phyloP scores from a whole-genome alignment of 1,284 basidiomycete genomes.

The Puccinia hordei region DNA sequence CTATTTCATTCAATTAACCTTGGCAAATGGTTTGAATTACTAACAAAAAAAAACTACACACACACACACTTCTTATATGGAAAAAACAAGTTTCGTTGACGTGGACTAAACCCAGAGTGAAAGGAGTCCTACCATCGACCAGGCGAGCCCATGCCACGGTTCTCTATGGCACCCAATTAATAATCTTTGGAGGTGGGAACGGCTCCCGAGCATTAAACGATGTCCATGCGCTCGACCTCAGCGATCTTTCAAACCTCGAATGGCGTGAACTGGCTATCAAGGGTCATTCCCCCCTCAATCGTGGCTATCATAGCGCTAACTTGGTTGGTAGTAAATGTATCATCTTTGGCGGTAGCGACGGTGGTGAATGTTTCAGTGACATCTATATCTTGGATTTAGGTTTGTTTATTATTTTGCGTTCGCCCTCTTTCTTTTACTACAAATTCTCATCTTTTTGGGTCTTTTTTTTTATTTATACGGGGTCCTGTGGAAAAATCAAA shows the following conservation, averaged over 20 bases:
- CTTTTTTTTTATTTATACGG: neutral
- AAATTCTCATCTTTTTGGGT: neutral
- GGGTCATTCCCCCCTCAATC: slow-evolving; percentile 51
- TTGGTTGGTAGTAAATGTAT: slow-evolving; percentile 44
- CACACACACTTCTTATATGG: slow-evolving; percentile 34
- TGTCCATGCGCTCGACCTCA: slow-evolving; percentile 52
- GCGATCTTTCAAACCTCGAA: slow-evolving; percentile 51
- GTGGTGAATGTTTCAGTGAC: slow-evolving; percentile 50
- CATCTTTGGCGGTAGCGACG: slow-evolving; percentile 49
- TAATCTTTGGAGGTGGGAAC: slow-evolving; percentile 56
- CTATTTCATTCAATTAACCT: neutral
- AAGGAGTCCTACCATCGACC: slow-evolving; percentile 52
- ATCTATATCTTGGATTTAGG: slow-evolving; percentile 49
- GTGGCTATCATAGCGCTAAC: slow-evolving; percentile 53
- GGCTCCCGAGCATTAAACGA: slow-evolving; percentile 54
- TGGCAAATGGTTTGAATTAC: too few species aligned
- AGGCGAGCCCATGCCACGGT: slow-evolving; percentile 55
- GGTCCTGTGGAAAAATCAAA: too few species aligned
- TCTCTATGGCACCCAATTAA: slow-evolving; percentile 51
- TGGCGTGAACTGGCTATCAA: slow-evolving; percentile 52
- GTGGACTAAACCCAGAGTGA: slow-evolving; percentile 52
- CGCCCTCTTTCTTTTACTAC: neutral
- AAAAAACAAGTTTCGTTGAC: slow-evolving; percentile 49
- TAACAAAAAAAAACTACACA: too few species aligned
- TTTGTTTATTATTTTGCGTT: neutral